Base-by-base conservation (phyloP, 352 stramenopile genomes). In the Globisporangium paroecandrum region DNA sequence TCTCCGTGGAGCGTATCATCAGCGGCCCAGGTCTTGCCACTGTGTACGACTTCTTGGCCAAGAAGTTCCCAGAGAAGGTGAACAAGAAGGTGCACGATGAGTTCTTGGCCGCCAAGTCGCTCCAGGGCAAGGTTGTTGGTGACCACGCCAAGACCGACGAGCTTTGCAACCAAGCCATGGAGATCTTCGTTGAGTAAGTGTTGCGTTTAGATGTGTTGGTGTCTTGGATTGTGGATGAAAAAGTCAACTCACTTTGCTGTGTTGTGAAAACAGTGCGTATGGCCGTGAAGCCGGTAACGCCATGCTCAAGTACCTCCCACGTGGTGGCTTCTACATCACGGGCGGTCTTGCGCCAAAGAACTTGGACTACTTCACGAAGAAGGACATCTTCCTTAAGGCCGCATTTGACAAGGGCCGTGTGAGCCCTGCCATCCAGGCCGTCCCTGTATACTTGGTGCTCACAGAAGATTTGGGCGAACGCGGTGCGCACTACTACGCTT, bases 341-440 rank as follows among this genome's bases (percentile, higher is more conserved):
- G 97, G 97, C 38, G 97, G 97, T 34, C 85, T 99, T 27, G 98
- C 97, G 22, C 92, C 92, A 0, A 99, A 99, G 80, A 98, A 99
- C 77, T 83, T 99, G 51, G 80, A 96, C 70, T 95, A 93, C 68
- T 98, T 99, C 74, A 90, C 82, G 38, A 77, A 90, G 75, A 81
- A 79, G 60, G 74, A 82, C 32, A 82, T 85, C 61, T 96, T 97
- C 74, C 80, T 95, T 65, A 80, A 92, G 69, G 77, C 85, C 34
- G 87, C 90, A 65, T 91, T 93, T 58, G 89, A 97, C 78, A 95
- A 97, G 78, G 91, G 92, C 38, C 89, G 92, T 49, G 87, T 98
- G 32, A 93, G 78, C 72, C 77, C 81, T 13, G 77, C 92, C 27
- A 75, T 98, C 36, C 62, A 83, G 62, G 75, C 77, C 22, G 78